phyloP scores from a whole-genome alignment of 495 filamentous ascomycete genomes.

The Penicillium egyptiacum region DNA sequence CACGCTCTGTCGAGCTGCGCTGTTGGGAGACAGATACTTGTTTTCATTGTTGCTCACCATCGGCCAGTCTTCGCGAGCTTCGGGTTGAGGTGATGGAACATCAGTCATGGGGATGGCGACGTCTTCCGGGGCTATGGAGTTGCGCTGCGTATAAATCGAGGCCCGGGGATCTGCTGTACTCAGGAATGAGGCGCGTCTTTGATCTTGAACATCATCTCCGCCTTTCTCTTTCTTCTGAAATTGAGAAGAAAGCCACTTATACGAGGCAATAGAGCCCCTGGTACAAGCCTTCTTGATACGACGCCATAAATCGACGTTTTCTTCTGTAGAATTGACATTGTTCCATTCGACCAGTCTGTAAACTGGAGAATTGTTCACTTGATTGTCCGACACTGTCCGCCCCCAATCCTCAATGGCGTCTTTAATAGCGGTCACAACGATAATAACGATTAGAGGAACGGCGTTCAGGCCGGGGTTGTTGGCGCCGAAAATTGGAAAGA shows the following conservation, averaged over 20 bases:
- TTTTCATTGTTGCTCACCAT: slow-evolving; percentile 24
- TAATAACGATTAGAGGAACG: slow-evolving; percentile 90
- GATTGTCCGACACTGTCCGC: slow-evolving; percentile 85
- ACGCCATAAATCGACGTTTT: slow-evolving; percentile 83
- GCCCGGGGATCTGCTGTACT: slow-evolving; percentile 58
- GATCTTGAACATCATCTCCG: slow-evolving; percentile 36
- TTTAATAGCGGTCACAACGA: slow-evolving; percentile 88
- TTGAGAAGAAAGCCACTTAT: slow-evolving; percentile 52
- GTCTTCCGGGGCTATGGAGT: slow-evolving; percentile 52
- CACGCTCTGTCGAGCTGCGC: slow-evolving; percentile 33
- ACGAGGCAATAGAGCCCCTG: slow-evolving; percentile 56
- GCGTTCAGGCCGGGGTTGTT: slow-evolving; percentile 87
- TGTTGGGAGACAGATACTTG: slow-evolving; percentile 38
- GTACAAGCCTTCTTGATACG: slow-evolving; percentile 88
- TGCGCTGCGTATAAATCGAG: slow-evolving; percentile 60
- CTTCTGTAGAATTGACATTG: slow-evolving; percentile 91
- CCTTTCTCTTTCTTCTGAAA: slow-evolving; percentile 37
- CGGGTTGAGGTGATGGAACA: slow-evolving; percentile 77
- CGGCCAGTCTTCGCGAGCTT: slow-evolving; percentile 43
- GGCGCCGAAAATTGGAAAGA: slow-evolving; percentile 94
- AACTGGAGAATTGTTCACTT: slow-evolving; percentile 94
- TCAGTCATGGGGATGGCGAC: slow-evolving; percentile 89
- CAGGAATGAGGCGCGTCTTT: slow-evolving; percentile 64
- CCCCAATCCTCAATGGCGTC: slow-evolving; percentile 98
- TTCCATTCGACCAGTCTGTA: slow-evolving; percentile 84